Base-by-base conservation (phyloP, 2,329 filamentous ascomycete species). In the Cercospora sp. region DNA sequence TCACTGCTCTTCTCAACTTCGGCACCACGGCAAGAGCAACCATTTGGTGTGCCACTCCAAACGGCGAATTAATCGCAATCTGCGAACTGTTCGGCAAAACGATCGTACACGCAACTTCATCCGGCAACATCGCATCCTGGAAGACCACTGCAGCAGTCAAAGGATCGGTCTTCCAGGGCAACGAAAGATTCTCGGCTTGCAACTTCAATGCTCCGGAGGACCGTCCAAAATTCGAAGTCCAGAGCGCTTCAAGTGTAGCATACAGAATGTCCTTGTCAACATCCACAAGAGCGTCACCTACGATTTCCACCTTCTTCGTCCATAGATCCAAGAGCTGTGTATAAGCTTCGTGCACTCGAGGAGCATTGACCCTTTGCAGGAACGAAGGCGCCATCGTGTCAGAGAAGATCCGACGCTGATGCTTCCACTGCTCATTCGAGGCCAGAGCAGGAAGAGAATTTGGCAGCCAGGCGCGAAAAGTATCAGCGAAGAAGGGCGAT, bases 241-340 rank as follows among this genome's bases (percentile, higher is more conserved):
- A 82, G 23, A 82, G 80, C 10, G 74, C 77, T 68, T 83, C 80
- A 16, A 83, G 71, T 0, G 78, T 75, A 0, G 74, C 75, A 30
- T 78, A 70, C 66, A 72, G 68, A 26, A 83, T 74, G 64, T 83
- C 81, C 5, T 78, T 67, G 0, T 65, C 45, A 3, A 75, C 77
- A 8, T 69, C 67, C n/a, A 61, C 31, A n/a, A 63, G 83, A 81
- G 1, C 80, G 73, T 26, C 68, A 71, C 2, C 73, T n/a, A 48
- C 73, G 5, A 72, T 16, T 0, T 76, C 78, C 1, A 78, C 51
- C 5, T 69, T 63, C 7, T 71, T 60, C 63, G 79, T 80, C 79
- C 78, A 80, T 3, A 80, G 69, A 1, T 72, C 61, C 13, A 80
- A 62, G 12, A 79, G 64, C 3, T 67, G 63, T 10, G 65, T 48